Percentiles rank a stretch among this genome's conserved stretches.
phyloP scores from a whole-genome alignment of 106 monocot species.

The Triglochin maritima region DNA sequence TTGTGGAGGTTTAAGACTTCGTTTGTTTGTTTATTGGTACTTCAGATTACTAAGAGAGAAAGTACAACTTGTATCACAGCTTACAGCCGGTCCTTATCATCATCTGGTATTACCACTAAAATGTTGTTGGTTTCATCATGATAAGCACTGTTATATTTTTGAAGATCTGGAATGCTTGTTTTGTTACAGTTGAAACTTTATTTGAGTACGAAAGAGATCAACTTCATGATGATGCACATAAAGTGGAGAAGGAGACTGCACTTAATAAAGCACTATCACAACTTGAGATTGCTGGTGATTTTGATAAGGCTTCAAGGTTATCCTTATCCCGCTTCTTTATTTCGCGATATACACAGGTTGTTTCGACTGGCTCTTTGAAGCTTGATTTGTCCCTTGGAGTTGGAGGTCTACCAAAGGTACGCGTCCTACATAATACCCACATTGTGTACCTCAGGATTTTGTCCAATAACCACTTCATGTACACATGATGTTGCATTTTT shows the following conservation, averaged over 20 bases:
- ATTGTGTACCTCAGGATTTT: background rate
- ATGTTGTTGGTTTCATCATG: too few relatives aligned
- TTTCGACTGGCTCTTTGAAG: constrained; percentile 79
- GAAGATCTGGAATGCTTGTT: background rate
- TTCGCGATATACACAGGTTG: constrained; percentile 35
- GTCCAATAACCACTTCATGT: background rate
- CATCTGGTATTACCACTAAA: too few relatives aligned
- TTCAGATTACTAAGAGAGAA: too few relatives aligned
- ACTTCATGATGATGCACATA: constrained; percentile 29
- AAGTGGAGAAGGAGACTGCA: constrained; percentile 35
- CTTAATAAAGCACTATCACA: constrained; percentile 66
- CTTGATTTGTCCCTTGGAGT: constrained; percentile 83
- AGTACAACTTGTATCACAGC: too few relatives aligned
- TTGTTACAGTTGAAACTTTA: constrained; percentile 29
- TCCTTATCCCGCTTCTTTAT: constrained; percentile 48
- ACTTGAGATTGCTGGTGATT: constrained; percentile 57
- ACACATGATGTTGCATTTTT: background rate
- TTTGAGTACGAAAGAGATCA: constrained; percentile 60
- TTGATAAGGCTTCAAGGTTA: constrained; percentile 74
- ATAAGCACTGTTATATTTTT: too few relatives aligned
- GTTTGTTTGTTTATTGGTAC: too few relatives aligned
- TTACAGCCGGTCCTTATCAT: too few relatives aligned
- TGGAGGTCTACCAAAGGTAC: constrained; percentile 88
- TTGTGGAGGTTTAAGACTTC: too few relatives aligned
- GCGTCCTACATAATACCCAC: background rate